These are phyloP conservation scores for Iberis pinnata DNA, from an alignment of 345 rosid genomes.

Conservation along the genomic window DNA sequence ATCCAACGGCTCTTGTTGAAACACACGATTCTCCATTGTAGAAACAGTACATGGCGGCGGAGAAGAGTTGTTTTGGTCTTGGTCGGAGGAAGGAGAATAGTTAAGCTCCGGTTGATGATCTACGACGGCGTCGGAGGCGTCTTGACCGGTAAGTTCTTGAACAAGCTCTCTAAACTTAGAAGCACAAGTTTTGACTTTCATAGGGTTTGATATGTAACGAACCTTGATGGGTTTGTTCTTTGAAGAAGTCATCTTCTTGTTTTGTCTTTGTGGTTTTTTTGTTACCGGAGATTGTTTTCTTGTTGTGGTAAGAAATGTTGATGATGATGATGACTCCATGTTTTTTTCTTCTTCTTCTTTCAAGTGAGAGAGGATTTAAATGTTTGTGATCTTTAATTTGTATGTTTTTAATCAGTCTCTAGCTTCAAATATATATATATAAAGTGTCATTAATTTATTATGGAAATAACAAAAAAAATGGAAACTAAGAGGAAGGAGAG, in stretches of 20 bases:
- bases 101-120: slow-evolving; percentile 31
- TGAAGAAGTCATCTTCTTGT: slow-evolving; percentile 17
- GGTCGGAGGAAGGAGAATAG: slow-evolving; percentile 20
- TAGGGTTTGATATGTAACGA: slow-evolving; percentile 73
- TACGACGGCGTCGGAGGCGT: slow-evolving; percentile 45
- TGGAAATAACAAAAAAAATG: slow-evolving; percentile 14
- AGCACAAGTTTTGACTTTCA: slow-evolving; percentile 66
- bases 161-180: slow-evolving; percentile 71
- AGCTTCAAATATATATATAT: background rate
- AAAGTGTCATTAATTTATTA: background rate
- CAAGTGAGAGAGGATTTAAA: slow-evolving; percentile 3
- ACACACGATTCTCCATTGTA: too few relatives aligned
- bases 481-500: slow-evolving; percentile 21
- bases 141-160: slow-evolving; percentile 80
- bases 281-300: slow-evolving; percentile 9
- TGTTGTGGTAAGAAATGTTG: slow-evolving; percentile 20
- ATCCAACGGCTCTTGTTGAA: slow-evolving; percentile 19
- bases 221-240: slow-evolving; percentile 44
- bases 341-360: background rate
- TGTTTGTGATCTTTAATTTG: background rate
- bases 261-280: slow-evolving; percentile 17
- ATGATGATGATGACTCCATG: slow-evolving; percentile 30
- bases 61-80: slow-evolving; percentile 23
- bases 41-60: too few relatives aligned
- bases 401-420: background rate